Conservation (phyloP, 2,329 filamentous ascomycete genomes). For the Mycocentrospora acerina region DNA sequence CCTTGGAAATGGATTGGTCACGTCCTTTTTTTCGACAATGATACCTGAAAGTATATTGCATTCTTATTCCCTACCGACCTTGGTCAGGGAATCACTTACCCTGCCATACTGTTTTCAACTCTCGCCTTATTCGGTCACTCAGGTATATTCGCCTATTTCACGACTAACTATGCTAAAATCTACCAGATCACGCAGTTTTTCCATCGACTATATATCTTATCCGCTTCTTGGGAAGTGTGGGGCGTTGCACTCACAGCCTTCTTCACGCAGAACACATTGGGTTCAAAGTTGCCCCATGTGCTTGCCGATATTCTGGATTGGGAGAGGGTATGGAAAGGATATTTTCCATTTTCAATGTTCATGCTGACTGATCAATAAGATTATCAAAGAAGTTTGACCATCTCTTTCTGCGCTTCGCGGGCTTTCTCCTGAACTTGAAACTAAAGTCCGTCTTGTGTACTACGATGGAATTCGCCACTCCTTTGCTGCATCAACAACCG, state of each 20-base stretch:
- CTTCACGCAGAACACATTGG: slow-evolving; percentile 67
- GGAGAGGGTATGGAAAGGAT: no score
- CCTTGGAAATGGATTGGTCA: no score
- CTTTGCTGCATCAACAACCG: slow-evolving; percentile 57
- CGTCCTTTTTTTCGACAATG: no score
- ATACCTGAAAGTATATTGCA: slow-evolving; percentile 50
- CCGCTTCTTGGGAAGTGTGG: slow-evolving; percentile 64
- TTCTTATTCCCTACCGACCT: no score
- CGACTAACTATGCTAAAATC: neutral
- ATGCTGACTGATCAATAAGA: slow-evolving; percentile 60
- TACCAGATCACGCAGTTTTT: slow-evolving; percentile 62
- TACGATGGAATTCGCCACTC: slow-evolving; percentile 60
- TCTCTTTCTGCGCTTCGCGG: slow-evolving; percentile 58
- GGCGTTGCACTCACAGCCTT: slow-evolving; percentile 64
- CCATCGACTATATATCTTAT: slow-evolving; percentile 66
- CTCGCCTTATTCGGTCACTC: slow-evolving; percentile 64
- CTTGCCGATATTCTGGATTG: no score
- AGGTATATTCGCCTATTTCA: slow-evolving; percentile 44
- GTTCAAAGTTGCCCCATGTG: no score
- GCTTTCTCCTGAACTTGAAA: slow-evolving; percentile 59
- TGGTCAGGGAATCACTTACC: slow-evolving; percentile 52
- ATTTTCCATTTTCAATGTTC: no score
- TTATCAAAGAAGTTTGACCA: slow-evolving; percentile 64
- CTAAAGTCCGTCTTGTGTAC: slow-evolving; percentile 59
- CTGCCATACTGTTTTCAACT: slow-evolving; percentile 59